Evolutionary conservation across 176 grass and related monocot species (phyloP), one percentile per base, ranked within the genome.

Genomic region (Leersia perrieri): DNA sequence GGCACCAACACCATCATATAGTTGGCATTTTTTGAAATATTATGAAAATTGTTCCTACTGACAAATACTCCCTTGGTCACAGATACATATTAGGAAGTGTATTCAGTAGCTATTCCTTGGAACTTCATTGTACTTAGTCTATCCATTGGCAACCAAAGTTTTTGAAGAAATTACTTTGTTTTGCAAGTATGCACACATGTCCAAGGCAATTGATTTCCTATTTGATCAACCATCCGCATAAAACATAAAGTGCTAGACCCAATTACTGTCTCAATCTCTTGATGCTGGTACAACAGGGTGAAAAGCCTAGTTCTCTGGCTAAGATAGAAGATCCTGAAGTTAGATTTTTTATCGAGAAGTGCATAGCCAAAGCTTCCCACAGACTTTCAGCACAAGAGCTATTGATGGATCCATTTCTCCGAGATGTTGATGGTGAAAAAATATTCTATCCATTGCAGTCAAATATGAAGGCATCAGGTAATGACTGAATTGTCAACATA

Each of bases 291-390:
- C 63, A 33, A 36, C 79, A 94, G 92, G 92, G 92, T 84, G 70
- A 84, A 70, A 94, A 76, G 44, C 92, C 92, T 68, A 55, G 67
- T 69, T 91, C 92, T 18, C 53, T 94, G 32, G 73, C 89, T 78
- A 94, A 94, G 80, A 85, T 94, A 55, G 82, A 79, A 39, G 89
- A 91, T 79, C 86, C 80, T 53, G 76, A 81, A 81, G 86, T 94
- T 6, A 94, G 89, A 45, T 81, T 66, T 31, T 94, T 94, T 84
- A 94, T 94, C 39, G 87, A 94, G 74, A 91, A 94, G 68, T 94
- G 92, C 76, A 91, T 94, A 16, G 81, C 86, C 58, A 78, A 91
- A 79, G 92, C 29, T 51, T 89, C 86, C 11, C 61, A 87, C 33
- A 91, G 92, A 78, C 87, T 94, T 31, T 81, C 92, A 1, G 89